Base-by-base conservation (phyloP, 169 alveolate species). In the Cryptosporidium parvum region DNA sequence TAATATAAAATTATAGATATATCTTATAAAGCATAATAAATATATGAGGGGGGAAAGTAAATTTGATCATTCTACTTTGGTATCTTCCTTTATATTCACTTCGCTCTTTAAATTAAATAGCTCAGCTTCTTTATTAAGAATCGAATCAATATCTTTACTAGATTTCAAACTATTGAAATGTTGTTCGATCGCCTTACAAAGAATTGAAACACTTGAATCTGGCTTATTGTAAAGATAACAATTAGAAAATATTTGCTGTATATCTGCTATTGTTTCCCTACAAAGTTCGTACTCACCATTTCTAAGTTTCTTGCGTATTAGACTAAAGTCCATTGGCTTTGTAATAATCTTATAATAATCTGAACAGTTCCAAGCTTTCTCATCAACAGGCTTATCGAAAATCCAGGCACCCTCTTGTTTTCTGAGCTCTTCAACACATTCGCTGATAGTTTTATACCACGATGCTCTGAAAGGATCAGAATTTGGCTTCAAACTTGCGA, bases 331-430 rank as follows among this genome's bases (percentile, higher is more conserved):
- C 97, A 96, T 96, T 3, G 98, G 98, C 67, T 93, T 93, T 56
- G 92, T 94, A 44, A 96, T 93, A 44, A 96, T 94, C 86, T 95
- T 97, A 89, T 95, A 96, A 85, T 96, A 96, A 85, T 95, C 98
- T 5, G 98, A 97, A 67, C 97, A 95, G 72, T 95, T 95, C 84
- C 95, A 96, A 67, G 93, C 94, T 85, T 96, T 96, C 9, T 96
- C 93, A 85, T 96, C 98, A 14, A 96, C 98, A 23, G 97, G 96
- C 75, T 87, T 93, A 75, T 96, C 98, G 65, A 96, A 96, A 16
- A 96, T 96, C 92, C 96, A 96, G 26, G 97, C 97, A 0, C 98
- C 98, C 59, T 95, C 97, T 84, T 95, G 95, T 72, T 94, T 95
- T 52, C 93, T 89, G 86, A 95, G 84, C 52, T 86, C 91, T n/a